Conservation (phyloP, 2,329 filamentous ascomycete species). For the Fusarium verrucosum region DNA sequence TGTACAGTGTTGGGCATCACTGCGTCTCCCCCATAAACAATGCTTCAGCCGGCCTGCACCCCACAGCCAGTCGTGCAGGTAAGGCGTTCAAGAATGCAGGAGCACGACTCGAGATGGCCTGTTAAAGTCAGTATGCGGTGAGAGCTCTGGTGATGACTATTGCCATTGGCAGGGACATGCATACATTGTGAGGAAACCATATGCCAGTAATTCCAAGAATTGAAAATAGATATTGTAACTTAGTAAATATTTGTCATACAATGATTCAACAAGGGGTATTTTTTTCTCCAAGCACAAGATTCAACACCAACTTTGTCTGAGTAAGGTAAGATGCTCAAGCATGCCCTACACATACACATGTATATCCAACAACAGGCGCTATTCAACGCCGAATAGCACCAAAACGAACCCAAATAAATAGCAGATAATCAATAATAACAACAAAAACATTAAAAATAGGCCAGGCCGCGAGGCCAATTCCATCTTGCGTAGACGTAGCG, state of each 20-base stretch:
- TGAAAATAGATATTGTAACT: conserved; percentile 28
- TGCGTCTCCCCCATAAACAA: conserved; percentile 32
- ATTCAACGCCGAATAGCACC: conserved; percentile 40
- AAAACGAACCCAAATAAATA: conserved; percentile 15
- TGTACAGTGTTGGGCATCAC: conserved; percentile 41
- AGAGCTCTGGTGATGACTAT: conserved; percentile 8
- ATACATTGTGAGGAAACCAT: conserved; percentile 17
- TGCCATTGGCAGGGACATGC: conserved; percentile 10
- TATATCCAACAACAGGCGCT: conserved; percentile 17
- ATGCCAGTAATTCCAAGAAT: conserved; percentile 10
- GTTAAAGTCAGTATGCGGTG: conserved; percentile 11
- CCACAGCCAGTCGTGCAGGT: conserved; percentile 33
- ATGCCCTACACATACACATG: conserved; percentile 11
- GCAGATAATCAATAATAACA: conserved; percentile 10
- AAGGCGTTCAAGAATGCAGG: conserved; percentile 22
- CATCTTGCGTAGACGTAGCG: conserved; percentile 42
- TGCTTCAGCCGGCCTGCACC: conserved; percentile 22
- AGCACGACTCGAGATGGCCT: conserved; percentile 8
- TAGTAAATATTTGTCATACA: conserved; percentile 26
- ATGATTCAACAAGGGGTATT: conserved; percentile 35
- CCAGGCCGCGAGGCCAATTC: conserved; percentile 45
- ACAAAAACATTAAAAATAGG: conserved; percentile 39
- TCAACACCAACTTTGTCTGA: conserved; percentile 32
- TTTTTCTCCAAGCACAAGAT: conserved; percentile 36
- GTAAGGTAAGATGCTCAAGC: conserved; percentile 6